Conservation (phyloP, 352 stramenopile genomes). For the Phytophthora pseudosyringae region DNA sequence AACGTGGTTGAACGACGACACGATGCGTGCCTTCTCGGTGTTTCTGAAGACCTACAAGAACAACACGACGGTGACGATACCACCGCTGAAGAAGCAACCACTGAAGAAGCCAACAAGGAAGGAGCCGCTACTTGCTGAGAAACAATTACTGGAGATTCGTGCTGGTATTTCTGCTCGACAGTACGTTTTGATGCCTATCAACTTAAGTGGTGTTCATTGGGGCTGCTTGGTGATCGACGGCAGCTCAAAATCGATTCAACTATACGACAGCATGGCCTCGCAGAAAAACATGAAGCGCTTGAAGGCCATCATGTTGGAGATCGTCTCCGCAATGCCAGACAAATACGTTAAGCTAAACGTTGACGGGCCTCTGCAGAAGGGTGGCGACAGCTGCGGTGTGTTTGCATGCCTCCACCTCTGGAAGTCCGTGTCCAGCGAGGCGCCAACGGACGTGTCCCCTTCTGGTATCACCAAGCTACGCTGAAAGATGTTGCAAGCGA, state of each 20-base stretch:
- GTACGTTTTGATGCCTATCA: slow-evolving; percentile 12
- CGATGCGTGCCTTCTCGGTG: slow-evolving; percentile 3
- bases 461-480: slow-evolving; percentile 10
- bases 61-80: slow-evolving; percentile 1
- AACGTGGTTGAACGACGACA: slow-evolving; percentile 5
- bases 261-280: slow-evolving; percentile 7
- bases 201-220: slow-evolving; percentile 7
- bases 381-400: slow-evolving; percentile 13
- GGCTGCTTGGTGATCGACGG: slow-evolving; percentile 5
- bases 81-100: background rate
- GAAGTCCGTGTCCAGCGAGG: slow-evolving; percentile 11
- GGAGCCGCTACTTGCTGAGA: background rate
- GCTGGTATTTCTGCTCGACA: background rate
- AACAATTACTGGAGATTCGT: slow-evolving; percentile 5
- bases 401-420: slow-evolving; percentile 5
- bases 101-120: background rate
- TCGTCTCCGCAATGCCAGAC: slow-evolving; percentile 1
- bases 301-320: slow-evolving; percentile 6
- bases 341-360: background rate
- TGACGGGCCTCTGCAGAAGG: slow-evolving; percentile 1
- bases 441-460: slow-evolving; percentile 9
- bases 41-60: slow-evolving; percentile 9
- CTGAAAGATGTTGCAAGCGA: slow-evolving; percentile 8
- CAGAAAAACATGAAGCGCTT: background rate
- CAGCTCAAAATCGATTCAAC: slow-evolving; percentile 1